Percentiles rank a stretch among this genome's conserved stretches.
Conservation (phyloP, 441 rosid species). For the Corymbia citriodora region DNA sequence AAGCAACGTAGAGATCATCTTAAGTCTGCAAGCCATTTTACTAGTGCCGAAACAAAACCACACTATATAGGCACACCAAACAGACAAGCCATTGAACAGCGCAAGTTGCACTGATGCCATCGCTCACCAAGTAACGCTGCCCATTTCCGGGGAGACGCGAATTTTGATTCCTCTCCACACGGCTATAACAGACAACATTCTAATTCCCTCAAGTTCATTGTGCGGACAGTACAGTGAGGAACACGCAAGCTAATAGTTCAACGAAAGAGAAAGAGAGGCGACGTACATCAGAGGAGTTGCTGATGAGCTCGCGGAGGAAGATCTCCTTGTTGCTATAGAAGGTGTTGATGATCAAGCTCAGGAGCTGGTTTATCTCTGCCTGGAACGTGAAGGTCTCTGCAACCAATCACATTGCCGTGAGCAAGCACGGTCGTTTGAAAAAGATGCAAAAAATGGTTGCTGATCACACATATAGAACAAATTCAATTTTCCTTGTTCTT, state of each 20-base stretch:
- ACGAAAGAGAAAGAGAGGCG: neutral
- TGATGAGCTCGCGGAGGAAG: slow-evolving; percentile 6
- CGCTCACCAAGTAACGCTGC: neutral
- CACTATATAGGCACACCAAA: neutral
- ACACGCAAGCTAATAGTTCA: neutral
- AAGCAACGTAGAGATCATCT: neutral
- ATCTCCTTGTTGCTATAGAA: slow-evolving; percentile 8
- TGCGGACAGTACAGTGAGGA: neutral
- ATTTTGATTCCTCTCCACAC: neutral
- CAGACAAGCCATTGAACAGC: neutral
- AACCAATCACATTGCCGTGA: neutral
- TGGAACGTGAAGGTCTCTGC: slow-evolving; percentile 5
- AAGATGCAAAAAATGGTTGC: too few species aligned
- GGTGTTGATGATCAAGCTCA: slow-evolving; percentile 6
- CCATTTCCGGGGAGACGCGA: neutral
- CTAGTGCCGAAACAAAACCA: neutral
- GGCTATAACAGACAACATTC: neutral
- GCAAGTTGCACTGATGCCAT: neutral
- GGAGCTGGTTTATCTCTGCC: slow-evolving; percentile 6
- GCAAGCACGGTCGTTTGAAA: too few species aligned
- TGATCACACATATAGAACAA: too few species aligned
- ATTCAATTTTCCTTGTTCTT: too few species aligned
- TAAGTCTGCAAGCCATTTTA: neutral
- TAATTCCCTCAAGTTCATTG: neutral
- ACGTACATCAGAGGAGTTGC: slow-evolving; percentile 2